Percentiles rank a stretch among this genome's conserved stretches.
Conservation (phyloP, 2,329 filamentous ascomycete species). For the Basipetospora chlamydospora region DNA sequence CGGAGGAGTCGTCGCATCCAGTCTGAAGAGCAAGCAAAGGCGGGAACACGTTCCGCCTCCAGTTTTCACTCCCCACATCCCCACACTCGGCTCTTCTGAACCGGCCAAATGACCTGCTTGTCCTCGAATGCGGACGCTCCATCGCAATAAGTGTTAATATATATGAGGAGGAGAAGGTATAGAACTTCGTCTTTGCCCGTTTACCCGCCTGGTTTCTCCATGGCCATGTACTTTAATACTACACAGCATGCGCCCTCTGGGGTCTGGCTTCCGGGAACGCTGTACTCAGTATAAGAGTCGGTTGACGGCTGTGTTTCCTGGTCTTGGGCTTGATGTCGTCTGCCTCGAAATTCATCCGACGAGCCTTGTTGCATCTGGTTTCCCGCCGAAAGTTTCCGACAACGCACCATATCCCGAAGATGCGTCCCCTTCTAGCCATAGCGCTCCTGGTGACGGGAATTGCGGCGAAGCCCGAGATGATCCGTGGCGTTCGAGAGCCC, state of each 20-base stretch:
- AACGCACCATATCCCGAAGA: slow-evolving; percentile 1
- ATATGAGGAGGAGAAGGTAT: no score
- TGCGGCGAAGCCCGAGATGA: slow-evolving; percentile 29
- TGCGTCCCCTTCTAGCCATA: slow-evolving; percentile 7
- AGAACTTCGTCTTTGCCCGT: not conserved
- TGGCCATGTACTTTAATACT: not conserved
- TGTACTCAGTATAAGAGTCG: slow-evolving; percentile 2
- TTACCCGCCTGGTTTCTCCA: slow-evolving; percentile 2
- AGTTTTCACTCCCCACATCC: not conserved
- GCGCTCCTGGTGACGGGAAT: slow-evolving; percentile 7
- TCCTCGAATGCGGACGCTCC: no score
- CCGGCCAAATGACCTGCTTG: slow-evolving; percentile 1
- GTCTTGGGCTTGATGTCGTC: no score
- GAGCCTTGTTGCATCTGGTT: not conserved
- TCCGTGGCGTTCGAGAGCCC: slow-evolving; percentile 32
- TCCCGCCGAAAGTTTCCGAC: no score
- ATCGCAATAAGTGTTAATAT: no score
- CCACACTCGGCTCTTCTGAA: not conserved
- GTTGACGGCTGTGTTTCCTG: not conserved
- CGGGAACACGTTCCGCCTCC: not conserved
- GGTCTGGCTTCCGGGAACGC: not conserved
- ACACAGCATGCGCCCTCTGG: not conserved
- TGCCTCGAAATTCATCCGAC: no score
- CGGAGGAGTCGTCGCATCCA: no score
- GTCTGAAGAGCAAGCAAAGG: no score